Conservation (phyloP, 2,329 filamentous ascomycete species). For the Calonectria hawksworthii region DNA sequence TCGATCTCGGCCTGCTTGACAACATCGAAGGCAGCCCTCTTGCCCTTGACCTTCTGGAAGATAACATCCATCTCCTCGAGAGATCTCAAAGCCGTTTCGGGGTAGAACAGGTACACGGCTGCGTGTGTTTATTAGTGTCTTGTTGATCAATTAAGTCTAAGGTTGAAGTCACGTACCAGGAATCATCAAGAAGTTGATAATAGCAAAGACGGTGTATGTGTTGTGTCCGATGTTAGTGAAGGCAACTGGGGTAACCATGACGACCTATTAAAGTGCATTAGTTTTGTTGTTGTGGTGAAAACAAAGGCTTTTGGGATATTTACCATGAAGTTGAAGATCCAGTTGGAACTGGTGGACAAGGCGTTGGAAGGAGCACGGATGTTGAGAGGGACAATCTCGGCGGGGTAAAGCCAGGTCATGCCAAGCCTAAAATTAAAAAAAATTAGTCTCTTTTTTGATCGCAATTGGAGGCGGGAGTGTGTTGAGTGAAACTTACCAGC, state of each 20-base stretch:
- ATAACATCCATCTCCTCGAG: conserved; percentile 78
- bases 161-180: conserved; percentile 56
- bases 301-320: not conserved
- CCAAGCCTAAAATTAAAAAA: conserved; percentile 56
- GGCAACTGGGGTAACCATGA: conserved; percentile 73
- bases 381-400: conserved; percentile 76
- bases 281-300: not conserved
- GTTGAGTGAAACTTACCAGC: conserved; percentile 53
- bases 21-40: conserved; percentile 51
- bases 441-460: not conserved
- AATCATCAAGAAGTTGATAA: conserved; percentile 73
- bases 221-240: conserved; percentile 70
- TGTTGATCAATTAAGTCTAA: not conserved
- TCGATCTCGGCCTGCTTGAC: conserved; percentile 59
- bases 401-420: conserved; percentile 75
- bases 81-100: conserved; percentile 74
- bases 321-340: conserved; percentile 74
- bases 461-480: not conserved
- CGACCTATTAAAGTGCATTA: conserved; percentile 53
- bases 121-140: not conserved
- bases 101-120: conserved; percentile 70
- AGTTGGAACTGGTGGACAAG: conserved; percentile 67
- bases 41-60: conserved; percentile 69
- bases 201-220: conserved; percentile 76
- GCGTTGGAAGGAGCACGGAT: conserved; percentile 75